phyloP scores from a whole-genome alignment of 2,329 filamentous ascomycete species.

The Diaporthe nobilis region DNA sequence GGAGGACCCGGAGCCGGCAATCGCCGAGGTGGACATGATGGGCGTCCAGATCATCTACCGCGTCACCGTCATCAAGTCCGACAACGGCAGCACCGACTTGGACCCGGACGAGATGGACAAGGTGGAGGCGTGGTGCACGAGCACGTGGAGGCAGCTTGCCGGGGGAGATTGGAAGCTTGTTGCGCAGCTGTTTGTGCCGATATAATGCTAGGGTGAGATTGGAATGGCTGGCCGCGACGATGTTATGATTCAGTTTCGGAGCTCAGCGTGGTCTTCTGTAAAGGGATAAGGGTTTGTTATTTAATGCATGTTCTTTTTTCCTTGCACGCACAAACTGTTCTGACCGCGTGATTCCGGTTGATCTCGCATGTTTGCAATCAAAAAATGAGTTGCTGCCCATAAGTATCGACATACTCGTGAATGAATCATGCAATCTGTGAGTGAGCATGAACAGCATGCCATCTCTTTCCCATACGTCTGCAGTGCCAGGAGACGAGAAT shows the following conservation, averaged over 20 bases:
- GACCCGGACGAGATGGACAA: background rate
- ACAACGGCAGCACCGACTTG: slow-evolving; percentile 3
- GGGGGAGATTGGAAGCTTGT: slow-evolving; percentile 37
- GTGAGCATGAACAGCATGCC: no score
- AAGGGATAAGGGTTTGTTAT: background rate
- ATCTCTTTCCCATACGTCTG: no score
- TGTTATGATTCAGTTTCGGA: background rate
- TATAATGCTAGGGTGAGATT: background rate
- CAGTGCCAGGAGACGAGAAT: no score
- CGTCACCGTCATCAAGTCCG: slow-evolving; percentile 20
- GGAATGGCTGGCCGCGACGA: background rate
- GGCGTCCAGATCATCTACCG: slow-evolving; percentile 39
- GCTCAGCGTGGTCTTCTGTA: background rate
- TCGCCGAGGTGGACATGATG: slow-evolving; percentile 40
- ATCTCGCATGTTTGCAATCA: background rate
- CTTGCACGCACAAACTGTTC: background rate
- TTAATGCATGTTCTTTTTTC: background rate
- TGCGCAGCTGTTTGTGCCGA: slow-evolving; percentile 35
- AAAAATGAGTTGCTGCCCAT: background rate
- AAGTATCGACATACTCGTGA: background rate
- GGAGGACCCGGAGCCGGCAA: slow-evolving; percentile 33
- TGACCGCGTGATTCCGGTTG: no score
- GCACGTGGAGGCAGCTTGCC: slow-evolving; percentile 39
- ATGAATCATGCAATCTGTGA: no score
- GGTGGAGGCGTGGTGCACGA: slow-evolving; percentile 36